A percentile compares a stretch with the other conserved stretches of the same genome.
phyloP scores from a whole-genome alignment of 208 protist genomes.

The Vickermania spadyakhi region DNA sequence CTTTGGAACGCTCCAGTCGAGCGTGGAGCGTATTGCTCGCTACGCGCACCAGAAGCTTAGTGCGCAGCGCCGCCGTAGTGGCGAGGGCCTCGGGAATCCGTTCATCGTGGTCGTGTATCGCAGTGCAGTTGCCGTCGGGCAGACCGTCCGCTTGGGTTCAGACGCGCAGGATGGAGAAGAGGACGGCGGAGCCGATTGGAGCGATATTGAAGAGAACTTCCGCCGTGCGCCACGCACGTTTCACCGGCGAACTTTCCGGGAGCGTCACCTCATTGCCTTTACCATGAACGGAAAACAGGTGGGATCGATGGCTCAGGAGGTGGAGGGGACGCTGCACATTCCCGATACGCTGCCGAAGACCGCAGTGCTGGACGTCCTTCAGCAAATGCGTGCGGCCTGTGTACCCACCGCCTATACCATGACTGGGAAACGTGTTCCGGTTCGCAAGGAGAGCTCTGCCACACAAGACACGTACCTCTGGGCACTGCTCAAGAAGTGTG shows the following conservation, averaged over 20 bases:
- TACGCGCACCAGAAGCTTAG: not conserved
- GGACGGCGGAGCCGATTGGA: not conserved
- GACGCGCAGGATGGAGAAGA: too few relatives aligned
- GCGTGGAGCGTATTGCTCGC: not conserved
- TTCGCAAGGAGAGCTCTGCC: too few relatives aligned
- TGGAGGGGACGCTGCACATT: conserved; percentile 30
- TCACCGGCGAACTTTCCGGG: conserved; percentile 19
- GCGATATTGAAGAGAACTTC: not conserved
- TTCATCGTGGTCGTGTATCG: not conserved
- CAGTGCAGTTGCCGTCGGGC: not conserved
- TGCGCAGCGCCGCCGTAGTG: not conserved
- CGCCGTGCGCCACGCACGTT: conserved; percentile 9
- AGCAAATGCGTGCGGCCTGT: too few relatives aligned
- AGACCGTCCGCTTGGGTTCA: too few relatives aligned
- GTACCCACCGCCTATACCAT: too few relatives aligned
- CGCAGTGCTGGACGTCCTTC: too few relatives aligned
- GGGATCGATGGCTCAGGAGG: conserved; percentile 36
- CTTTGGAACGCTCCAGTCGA: not conserved
- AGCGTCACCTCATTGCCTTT: conserved; percentile 58
- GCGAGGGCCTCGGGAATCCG: too few relatives aligned
- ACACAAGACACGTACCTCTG: too few relatives aligned
- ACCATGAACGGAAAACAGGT: conserved; percentile 51
- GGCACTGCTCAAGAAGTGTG: too few relatives aligned
- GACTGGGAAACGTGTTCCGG: too few relatives aligned
- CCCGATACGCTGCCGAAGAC: not conserved